A percentile compares a stretch with the other conserved stretches of the same genome.
phyloP scores from a whole-genome alignment of 805 yeast species.

The Candida koratica region DNA sequence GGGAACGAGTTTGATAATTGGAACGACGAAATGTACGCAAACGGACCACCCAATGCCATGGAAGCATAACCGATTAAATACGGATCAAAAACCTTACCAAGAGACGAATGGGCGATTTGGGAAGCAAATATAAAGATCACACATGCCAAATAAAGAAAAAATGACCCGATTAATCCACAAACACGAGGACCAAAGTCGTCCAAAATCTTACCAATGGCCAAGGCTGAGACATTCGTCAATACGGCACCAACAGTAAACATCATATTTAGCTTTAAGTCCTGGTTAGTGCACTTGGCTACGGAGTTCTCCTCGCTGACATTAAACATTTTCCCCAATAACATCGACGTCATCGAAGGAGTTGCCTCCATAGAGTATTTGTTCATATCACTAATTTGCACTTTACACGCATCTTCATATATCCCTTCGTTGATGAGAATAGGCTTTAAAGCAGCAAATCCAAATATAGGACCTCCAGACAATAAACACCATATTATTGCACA shows the following conservation, averaged over 20 bases:
- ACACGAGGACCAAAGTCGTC: constrained; percentile 50
- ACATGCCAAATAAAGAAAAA: constrained; percentile 44
- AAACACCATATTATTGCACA: constrained; percentile 56
- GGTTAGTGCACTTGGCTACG: constrained; percentile 45
- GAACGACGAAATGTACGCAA: constrained; percentile 52
- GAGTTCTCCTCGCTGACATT: constrained; percentile 16
- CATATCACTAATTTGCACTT: constrained; percentile 13
- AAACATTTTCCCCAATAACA: constrained; percentile 12
- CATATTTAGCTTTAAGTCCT: constrained; percentile 53
- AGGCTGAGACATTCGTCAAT: constrained; percentile 51
- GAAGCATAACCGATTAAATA: constrained; percentile 48
- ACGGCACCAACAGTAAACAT: constrained; percentile 59
- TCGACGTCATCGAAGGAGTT: constrained; percentile 13
- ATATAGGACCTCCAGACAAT: constrained; percentile 54
- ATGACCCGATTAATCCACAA: constrained; percentile 52
- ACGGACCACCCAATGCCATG: constrained; percentile 59
- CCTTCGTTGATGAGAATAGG: constrained; percentile 49
- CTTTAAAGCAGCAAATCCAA: constrained; percentile 58
- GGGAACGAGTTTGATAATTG: constrained; percentile 58
- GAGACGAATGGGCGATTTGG: constrained; percentile 15
- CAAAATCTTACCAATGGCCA: constrained; percentile 46
- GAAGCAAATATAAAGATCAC: constrained; percentile 43
- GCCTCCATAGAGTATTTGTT: constrained; percentile 10
- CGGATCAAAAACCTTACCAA: constrained; percentile 39
- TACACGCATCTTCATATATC: constrained; percentile 43